Conservation (phyloP, 2,329 filamentous ascomycete genomes). For the Calonectria fujianensis region DNA sequence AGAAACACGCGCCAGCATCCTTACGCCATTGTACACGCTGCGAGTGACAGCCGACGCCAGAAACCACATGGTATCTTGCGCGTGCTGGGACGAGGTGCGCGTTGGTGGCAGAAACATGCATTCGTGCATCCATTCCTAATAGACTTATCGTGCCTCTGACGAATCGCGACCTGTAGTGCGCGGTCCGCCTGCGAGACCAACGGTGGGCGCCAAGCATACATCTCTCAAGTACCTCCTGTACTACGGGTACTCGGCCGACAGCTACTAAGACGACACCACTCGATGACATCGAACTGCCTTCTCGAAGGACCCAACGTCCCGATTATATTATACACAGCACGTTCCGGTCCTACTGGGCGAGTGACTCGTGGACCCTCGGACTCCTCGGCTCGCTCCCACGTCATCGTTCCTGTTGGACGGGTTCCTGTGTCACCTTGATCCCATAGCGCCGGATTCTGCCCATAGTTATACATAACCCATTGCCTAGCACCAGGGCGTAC, state of each 20-base stretch:
- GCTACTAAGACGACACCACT: conserved; percentile 29
- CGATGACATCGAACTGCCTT: neutral
- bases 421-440: conserved; percentile 12
- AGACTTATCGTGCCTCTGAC: conserved; percentile 10
- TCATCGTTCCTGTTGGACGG: conserved; percentile 13
- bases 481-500: neutral
- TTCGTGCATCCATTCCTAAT: conserved; percentile 20
- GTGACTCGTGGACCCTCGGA: conserved; percentile 23
- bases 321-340: conserved; percentile 29
- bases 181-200: conserved; percentile 4
- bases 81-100: neutral
- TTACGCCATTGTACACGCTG: conserved; percentile 3
- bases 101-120: conserved; percentile 20
- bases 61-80: neutral
- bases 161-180: conserved; percentile 14
- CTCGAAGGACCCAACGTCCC: conserved; percentile 5
- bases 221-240: conserved; percentile 3
- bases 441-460: neutral
- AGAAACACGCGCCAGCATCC: conserved; percentile 26
- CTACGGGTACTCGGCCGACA: neutral
- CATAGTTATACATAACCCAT: conserved; percentile 17
- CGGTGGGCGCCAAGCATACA: conserved; percentile 6
- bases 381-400: neutral
- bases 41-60: neutral
- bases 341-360: conserved; percentile 5